phyloP scores from a whole-genome alignment of 1,284 basidiomycete genomes.

The Boletus semigastroideus region DNA sequence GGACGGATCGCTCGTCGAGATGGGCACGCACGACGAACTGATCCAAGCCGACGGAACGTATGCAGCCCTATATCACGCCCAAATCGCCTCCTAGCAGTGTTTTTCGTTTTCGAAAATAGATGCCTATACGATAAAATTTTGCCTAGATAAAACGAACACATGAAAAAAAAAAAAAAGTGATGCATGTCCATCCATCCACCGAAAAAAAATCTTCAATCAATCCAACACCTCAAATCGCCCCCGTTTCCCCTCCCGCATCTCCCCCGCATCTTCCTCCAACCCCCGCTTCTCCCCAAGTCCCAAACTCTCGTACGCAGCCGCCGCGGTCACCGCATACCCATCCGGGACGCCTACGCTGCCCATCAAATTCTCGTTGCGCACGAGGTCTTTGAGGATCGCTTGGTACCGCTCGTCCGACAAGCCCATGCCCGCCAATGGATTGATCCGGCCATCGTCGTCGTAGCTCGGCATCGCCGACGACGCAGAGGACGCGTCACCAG shows the following conservation, averaged over 20 bases:
- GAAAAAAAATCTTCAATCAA: slow-evolving; percentile 33
- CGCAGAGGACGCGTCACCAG: slow-evolving; percentile 10
- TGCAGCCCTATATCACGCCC: slow-evolving; percentile 52
- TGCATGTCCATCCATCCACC: slow-evolving; percentile 4
- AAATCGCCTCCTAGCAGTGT: slow-evolving; percentile 35
- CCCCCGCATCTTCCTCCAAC: slow-evolving; percentile 43
- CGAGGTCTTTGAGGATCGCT: slow-evolving; percentile 63
- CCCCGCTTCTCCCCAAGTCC: slow-evolving; percentile 38
- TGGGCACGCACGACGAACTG: slow-evolving; percentile 54
- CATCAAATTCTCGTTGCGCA: slow-evolving; percentile 55
- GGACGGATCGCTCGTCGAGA: slow-evolving; percentile 51
- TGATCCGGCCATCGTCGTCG: slow-evolving; percentile 56
- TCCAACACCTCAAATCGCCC: slow-evolving; percentile 72
- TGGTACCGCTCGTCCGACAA: slow-evolving; percentile 76
- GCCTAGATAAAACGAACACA: neutral
- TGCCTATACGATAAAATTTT: slow-evolving; percentile 19
- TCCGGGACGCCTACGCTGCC: slow-evolving; percentile 37
- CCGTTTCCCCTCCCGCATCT: slow-evolving; percentile 58
- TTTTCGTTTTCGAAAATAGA: slow-evolving; percentile 2
- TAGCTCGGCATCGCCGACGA: slow-evolving; percentile 26
- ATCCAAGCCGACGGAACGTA: slow-evolving; percentile 48
- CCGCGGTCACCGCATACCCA: slow-evolving; percentile 15
- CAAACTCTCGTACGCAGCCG: slow-evolving; percentile 24
- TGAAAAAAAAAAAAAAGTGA: neutral
- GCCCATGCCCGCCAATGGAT: slow-evolving; percentile 73